phyloP scores from a whole-genome alignment of 441 rosid genomes.

The Hypseocharis bilobata region DNA sequence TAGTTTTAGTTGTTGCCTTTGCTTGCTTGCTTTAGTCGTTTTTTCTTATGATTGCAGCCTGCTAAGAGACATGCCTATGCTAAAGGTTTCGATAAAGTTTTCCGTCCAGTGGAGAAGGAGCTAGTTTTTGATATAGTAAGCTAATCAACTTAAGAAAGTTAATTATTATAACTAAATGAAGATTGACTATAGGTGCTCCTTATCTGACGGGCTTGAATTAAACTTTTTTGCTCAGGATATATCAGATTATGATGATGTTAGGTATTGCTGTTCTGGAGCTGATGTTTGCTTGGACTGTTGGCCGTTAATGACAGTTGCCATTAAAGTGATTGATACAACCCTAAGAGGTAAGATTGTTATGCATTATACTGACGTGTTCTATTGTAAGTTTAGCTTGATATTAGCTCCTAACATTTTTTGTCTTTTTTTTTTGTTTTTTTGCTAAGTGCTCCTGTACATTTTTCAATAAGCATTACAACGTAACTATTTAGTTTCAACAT shows the following conservation, averaged over 20 bases:
- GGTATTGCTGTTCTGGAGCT: conserved; percentile 90
- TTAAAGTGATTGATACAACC: conserved; percentile 77
- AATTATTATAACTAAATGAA: not conserved
- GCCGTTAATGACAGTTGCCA: conserved; percentile 89
- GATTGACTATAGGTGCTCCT: conserved; percentile 1
- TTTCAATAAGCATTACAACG: not conserved
- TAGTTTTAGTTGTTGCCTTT: not conserved
- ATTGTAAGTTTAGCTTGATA: not conserved
- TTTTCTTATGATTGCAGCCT: conserved; percentile 40
- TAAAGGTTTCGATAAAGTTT: conserved; percentile 59
- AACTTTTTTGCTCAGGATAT: conserved; percentile 56
- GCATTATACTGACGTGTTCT: not conserved
- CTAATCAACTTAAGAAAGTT: conserved; percentile 8
- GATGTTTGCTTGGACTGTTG: conserved; percentile 85
- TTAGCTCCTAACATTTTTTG: not conserved
- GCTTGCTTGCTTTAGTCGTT: conserved; percentile 3
- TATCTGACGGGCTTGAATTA: conserved; percentile 21
- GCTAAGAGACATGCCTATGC: conserved; percentile 71
- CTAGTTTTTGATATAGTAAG: conserved; percentile 81
- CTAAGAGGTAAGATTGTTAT: conserved; percentile 46
- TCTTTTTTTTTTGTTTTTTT: no score
- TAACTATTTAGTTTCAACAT: not conserved
- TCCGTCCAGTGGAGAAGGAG: conserved; percentile 83
- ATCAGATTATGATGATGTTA: conserved; percentile 77
- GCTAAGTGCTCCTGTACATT: no score